Base-by-base conservation (phyloP, 257 asterid genomes). In the Nicotiana attenuata region DNA sequence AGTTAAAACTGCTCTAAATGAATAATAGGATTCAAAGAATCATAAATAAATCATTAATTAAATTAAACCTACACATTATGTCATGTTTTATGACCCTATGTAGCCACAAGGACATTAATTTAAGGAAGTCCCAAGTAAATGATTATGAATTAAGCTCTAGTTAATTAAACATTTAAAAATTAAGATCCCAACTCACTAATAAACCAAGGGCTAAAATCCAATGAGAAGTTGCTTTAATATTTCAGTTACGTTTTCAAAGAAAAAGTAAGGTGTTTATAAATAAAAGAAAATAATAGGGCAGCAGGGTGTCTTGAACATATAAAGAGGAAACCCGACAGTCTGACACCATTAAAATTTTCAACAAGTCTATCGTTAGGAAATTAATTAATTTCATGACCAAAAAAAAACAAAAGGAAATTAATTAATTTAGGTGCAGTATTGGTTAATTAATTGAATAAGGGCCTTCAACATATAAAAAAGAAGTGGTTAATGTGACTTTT, bases 31-130 rank as follows among this genome's bases (percentile, higher is more conserved):
- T 59, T 78, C 0, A 78, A 38, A 45, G 8, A 20, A 71, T 71
- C 5, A 45, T 31, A 78, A 31, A 7, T 6, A 78, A 57, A 11
- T 57, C 78, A 45, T 71, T 45, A 20, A 15, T 38, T 10, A n/a
- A 68, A 38, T 68, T 2, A 10, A 38, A n/a, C 56, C 16, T 19
- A 66, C 1, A 47, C 17, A 77, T 33, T 77, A 56, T 77, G 68
- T 77, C 81, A 56, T 77, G 68, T 15, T 77, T 53, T 77, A 77
- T 56, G 68, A 77, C 81, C 29, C 50, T 50, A 33, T 68, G 41
- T 24, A 28, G 19, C 76, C 35, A 66, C 52, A 66, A 41, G 45
- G 47, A 66, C 20, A 8, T 5, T 66, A 31, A 22, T 20, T 13
- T 60, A 60, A 60, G 65, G 31, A 60, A 60, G 17, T 13, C 31